A percentile compares a stretch with the other conserved stretches of the same genome.
These are phyloP conservation scores for Setaria italica DNA, from an alignment of 202 grass and related monocot species.

Conservation along the genomic window DNA sequence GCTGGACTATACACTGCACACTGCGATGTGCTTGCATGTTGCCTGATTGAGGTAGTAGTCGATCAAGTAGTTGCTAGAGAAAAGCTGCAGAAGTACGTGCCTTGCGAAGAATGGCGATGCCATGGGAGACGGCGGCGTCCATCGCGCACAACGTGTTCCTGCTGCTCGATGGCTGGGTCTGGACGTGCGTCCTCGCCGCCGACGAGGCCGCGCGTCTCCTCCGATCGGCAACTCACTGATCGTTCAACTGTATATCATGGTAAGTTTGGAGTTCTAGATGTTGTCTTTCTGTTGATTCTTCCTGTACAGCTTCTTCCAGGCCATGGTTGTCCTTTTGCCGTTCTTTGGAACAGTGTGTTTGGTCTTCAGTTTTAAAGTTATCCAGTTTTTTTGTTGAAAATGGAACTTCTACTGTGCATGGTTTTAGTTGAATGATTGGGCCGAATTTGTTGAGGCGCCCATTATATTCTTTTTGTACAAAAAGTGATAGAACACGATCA, in stretches of 20 bases:
- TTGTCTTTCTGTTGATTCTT: neutral
- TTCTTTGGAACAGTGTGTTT: too few relatives aligned
- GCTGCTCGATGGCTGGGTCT: conserved; percentile 42
- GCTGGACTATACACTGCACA: neutral
- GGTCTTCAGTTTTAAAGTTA: neutral
- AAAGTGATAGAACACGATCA: neutral
- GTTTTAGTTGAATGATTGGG: neutral
- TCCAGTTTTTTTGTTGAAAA: neutral
- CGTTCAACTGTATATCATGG: neutral
- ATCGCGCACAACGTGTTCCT: conserved; percentile 33
- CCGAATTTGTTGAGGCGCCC: neutral
- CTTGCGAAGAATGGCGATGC: conserved; percentile 42
- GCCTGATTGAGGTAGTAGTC: too few relatives aligned
- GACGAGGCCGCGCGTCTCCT: conserved; percentile 45
- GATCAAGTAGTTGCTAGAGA: neutral
- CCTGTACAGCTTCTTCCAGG: neutral
- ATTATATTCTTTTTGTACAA: neutral
- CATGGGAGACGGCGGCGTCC: conserved; percentile 27
- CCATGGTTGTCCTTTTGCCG: neutral
- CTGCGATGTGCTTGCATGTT: neutral
- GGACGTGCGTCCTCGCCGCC: conserved; percentile 39
- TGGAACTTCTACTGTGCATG: neutral
- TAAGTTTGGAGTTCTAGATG: neutral
- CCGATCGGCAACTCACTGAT: conserved; percentile 25
- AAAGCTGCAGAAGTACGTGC: neutral